Evolutionary conservation across 306 rosid genomes (phyloP).

Genomic region (Gynostemma pentaphyllum): DNA sequence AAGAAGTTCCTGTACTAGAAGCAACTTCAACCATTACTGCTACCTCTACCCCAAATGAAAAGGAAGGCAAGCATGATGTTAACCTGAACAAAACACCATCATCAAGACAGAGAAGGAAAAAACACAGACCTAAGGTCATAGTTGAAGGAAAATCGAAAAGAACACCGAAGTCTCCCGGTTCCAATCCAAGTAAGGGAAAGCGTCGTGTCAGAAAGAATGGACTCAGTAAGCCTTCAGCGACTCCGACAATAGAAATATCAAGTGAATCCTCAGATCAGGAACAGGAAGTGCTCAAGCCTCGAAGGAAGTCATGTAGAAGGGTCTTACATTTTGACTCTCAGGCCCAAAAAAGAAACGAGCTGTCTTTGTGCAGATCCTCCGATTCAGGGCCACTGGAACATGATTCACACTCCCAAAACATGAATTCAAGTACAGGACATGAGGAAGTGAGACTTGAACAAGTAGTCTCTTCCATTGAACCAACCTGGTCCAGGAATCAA

Average conservation of each 20-base stretch:
- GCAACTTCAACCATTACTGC: background rate
- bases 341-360: background rate
- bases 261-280: constrained; percentile 9
- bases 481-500: constrained; percentile 4
- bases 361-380: background rate
- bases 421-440: background rate
- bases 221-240: background rate
- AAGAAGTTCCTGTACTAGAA: background rate
- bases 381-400: background rate
- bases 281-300: background rate
- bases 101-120: constrained; percentile 8
- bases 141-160: constrained; percentile 8
- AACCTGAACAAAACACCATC: constrained; percentile 3
- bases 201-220: constrained; percentile 9
- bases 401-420: background rate
- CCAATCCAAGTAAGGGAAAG: constrained; percentile 4
- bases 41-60: constrained; percentile 8
- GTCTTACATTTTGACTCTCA: constrained; percentile 10
- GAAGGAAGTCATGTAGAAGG: constrained; percentile 12
- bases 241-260: constrained; percentile 9
- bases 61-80: background rate
- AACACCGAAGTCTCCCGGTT: constrained; percentile 1
- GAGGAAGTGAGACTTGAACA: constrained; percentile 3
- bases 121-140: constrained; percentile 17
- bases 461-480: constrained; percentile 7